Evolutionary conservation across 345 rosid genomes (phyloP).

Genomic region (Camelina laxa): DNA sequence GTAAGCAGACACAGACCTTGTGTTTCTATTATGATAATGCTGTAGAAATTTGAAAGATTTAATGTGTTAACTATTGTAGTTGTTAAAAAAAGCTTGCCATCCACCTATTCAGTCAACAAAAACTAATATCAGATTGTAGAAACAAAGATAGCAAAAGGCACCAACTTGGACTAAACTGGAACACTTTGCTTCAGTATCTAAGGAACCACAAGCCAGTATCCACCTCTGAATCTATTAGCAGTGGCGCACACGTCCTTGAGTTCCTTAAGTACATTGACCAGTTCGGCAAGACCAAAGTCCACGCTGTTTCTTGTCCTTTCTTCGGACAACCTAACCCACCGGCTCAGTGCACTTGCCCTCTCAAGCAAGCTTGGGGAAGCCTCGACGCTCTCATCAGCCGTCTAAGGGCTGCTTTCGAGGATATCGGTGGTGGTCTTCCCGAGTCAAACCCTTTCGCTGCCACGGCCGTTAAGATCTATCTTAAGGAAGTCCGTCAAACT

Average conservation of each 20-base stretch:
- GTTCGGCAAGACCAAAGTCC: constrained; percentile 49
- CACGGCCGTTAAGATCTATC: constrained; percentile 75
- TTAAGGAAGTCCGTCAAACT: constrained; percentile 89
- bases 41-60: too few relatives aligned
- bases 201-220: constrained; percentile 47
- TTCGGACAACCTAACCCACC: constrained; percentile 92
- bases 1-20: too few relatives aligned
- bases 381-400: constrained; percentile 96
- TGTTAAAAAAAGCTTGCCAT: too few relatives aligned
- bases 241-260: constrained; percentile 89
- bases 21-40: too few relatives aligned
- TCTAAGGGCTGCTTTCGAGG: constrained; percentile 93
- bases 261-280: constrained; percentile 61
- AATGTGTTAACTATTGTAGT: too few relatives aligned
- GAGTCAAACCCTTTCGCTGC: constrained; percentile 93
- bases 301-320: constrained; percentile 62
- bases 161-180: too few relatives aligned
- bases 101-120: too few relatives aligned
- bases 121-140: too few relatives aligned
- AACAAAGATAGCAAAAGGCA: too few relatives aligned
- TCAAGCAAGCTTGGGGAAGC: constrained; percentile 98
- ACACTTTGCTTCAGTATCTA: constrained; percentile 46
- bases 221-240: constrained; percentile 73
- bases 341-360: constrained; percentile 89
- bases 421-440: constrained; percentile 77